phyloP scores from a whole-genome alignment of 2,329 filamentous ascomycete species.

The Coniochaeta prunicola region DNA sequence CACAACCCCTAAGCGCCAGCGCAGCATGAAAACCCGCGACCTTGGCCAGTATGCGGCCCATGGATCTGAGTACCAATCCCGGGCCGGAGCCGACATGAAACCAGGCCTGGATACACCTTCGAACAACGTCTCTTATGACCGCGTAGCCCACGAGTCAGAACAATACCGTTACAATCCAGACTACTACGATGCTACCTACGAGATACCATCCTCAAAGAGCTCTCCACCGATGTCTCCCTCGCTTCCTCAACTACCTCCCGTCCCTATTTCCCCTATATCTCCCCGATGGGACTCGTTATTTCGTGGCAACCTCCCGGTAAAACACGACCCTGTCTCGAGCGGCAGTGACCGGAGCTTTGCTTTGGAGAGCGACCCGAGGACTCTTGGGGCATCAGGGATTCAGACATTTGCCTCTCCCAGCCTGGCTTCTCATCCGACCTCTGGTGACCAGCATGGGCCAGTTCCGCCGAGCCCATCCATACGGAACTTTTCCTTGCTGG shows the following conservation, averaged over 20 bases:
- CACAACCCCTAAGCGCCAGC: slow-evolving; percentile 9
- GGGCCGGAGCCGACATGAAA: not conserved
- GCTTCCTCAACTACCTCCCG: slow-evolving; percentile 20
- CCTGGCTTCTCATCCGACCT: not conserved
- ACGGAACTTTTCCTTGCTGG: not conserved
- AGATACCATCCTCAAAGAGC: not conserved
- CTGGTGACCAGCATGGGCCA: not conserved
- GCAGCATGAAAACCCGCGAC: slow-evolving; percentile 14
- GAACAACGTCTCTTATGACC: slow-evolving; percentile 16
- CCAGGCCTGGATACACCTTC: not conserved
- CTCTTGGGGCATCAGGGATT: slow-evolving; percentile 8
- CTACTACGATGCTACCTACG: not conserved
- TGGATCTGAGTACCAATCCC: not conserved
- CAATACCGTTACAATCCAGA: slow-evolving; percentile 5
- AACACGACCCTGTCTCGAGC: slow-evolving; percentile 14
- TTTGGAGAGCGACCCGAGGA: slow-evolving; percentile 7
- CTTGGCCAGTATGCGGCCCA: slow-evolving; percentile 14
- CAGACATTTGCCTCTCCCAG: slow-evolving; percentile 8
- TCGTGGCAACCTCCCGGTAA: slow-evolving; percentile 16
- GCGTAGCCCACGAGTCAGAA: slow-evolving; percentile 9
- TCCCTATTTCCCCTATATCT: slow-evolving; percentile 27
- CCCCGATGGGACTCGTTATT: slow-evolving; percentile 37
- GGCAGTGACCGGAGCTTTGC: slow-evolving; percentile 6
- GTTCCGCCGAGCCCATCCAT: not conserved
- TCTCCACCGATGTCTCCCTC: slow-evolving; percentile 3